These are phyloP conservation scores for Saturnispora quitensis DNA, from an alignment of 805 yeast genomes.

Conservation along the genomic window DNA sequence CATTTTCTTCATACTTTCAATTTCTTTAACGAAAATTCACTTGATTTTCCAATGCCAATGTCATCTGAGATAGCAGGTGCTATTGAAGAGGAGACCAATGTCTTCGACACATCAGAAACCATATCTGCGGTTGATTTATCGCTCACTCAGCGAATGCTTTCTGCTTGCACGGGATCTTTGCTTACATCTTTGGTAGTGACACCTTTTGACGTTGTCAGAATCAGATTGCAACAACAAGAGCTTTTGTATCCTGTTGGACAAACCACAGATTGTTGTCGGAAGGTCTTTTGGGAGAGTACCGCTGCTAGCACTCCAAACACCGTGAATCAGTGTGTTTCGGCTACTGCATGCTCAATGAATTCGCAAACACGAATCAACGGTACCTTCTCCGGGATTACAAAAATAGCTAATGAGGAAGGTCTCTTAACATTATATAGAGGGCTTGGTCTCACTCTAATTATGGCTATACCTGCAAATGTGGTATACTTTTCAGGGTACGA, in stretches of 20 bases:
- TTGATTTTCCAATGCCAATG: slow-evolving; percentile 25
- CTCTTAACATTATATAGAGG: slow-evolving; percentile 80
- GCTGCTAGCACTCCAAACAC: background rate
- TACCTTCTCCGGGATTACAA: slow-evolving; percentile 63
- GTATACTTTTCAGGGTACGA: slow-evolving; percentile 95
- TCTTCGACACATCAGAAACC: slow-evolving; percentile 4
- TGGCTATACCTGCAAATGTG: slow-evolving; percentile 90
- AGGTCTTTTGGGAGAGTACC: slow-evolving; percentile 28
- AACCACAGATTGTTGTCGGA: slow-evolving; percentile 28
- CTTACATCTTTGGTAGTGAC: slow-evolving; percentile 67
- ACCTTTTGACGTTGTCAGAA: slow-evolving; percentile 74
- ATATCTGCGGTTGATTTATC: slow-evolving; percentile 30
- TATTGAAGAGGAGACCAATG: slow-evolving; percentile 27
- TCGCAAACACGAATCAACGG: slow-evolving; percentile 38
- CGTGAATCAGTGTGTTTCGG: slow-evolving; percentile 12
- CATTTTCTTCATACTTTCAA: slow-evolving; percentile 5
- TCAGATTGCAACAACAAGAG: slow-evolving; percentile 71
- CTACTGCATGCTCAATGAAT: slow-evolving; percentile 32
- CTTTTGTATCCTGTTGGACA: slow-evolving; percentile 34
- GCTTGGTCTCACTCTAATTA: slow-evolving; percentile 64
- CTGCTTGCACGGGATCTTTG: slow-evolving; percentile 71
- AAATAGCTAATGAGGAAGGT: slow-evolving; percentile 70
- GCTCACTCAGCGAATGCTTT: slow-evolving; percentile 56
- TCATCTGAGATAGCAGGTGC: slow-evolving; percentile 34
- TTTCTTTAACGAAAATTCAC: slow-evolving; percentile 5